phyloP scores from a whole-genome alignment of 1,284 basidiomycete species.

The Ustilago sp. region DNA sequence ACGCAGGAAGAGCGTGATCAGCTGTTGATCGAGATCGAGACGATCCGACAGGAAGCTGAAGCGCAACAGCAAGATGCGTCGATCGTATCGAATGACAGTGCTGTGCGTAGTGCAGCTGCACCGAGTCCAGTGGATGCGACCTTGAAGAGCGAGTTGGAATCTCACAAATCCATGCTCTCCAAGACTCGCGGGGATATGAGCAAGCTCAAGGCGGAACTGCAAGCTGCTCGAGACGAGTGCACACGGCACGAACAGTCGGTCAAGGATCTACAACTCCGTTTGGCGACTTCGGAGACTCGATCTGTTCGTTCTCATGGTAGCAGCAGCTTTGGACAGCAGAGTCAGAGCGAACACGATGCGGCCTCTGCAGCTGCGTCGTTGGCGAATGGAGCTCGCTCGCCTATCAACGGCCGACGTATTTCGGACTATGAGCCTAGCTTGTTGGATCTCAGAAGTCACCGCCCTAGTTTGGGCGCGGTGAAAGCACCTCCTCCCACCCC shows the following conservation, averaged over 20 bases:
- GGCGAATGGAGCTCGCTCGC: constrained; percentile 39
- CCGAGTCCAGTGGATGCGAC: constrained; percentile 32
- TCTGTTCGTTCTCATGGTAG: constrained; percentile 49
- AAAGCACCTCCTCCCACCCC: constrained; percentile 89
- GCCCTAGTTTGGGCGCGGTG: constrained; percentile 64
- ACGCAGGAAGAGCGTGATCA: constrained; percentile 69
- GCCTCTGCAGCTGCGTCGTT: constrained; percentile 18
- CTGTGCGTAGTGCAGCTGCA: constrained; percentile 10
- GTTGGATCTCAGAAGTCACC: constrained; percentile 33
- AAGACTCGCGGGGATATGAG: constrained; percentile 67
- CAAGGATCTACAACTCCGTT: constrained; percentile 49
- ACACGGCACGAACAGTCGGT: constrained; percentile 69
- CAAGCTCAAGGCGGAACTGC: constrained; percentile 78
- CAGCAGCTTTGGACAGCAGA: constrained; percentile 37
- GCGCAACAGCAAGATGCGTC: constrained; percentile 27
- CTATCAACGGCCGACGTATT: constrained; percentile 17
- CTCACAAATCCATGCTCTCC: constrained; percentile 78
- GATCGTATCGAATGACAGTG: constrained; percentile 13
- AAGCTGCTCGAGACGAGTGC: constrained; percentile 79
- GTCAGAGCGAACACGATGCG: constrained; percentile 40
- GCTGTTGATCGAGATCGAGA: constrained; percentile 62
- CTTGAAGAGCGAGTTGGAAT: constrained; percentile 75
- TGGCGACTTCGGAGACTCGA: constrained; percentile 57
- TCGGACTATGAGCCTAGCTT: constrained; percentile 33
- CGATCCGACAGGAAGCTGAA: constrained; percentile 47